phyloP scores from a whole-genome alignment of 108 stramenopile species.

The Fragilaria crotonensis region DNA sequence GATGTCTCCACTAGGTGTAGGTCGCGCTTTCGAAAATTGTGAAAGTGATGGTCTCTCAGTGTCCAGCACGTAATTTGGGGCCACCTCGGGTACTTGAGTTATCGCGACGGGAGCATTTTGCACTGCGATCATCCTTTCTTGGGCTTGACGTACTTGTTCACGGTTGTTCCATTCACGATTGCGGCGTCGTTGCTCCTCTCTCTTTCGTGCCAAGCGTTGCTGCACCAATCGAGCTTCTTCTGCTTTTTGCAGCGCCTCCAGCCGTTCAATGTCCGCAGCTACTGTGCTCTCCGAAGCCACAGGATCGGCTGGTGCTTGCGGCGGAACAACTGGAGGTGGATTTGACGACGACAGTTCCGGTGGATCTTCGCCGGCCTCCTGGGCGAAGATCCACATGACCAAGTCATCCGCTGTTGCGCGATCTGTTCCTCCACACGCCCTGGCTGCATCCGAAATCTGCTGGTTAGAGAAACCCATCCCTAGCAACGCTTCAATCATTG shows the following conservation, averaged over 20 bases:
- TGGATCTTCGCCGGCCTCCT: constrained; percentile 12
- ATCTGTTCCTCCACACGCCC: constrained; percentile 69
- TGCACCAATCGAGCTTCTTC: constrained; percentile 40
- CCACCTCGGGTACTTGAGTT: background rate
- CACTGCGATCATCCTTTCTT: background rate
- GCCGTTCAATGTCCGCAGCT: constrained; percentile 11
- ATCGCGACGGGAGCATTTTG: background rate
- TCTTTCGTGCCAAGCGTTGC: constrained; percentile 51
- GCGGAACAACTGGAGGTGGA: background rate
- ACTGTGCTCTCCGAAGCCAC: constrained; percentile 8
- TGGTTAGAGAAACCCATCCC: constrained; percentile 76
- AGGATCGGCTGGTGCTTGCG: background rate
- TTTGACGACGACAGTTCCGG: background rate
- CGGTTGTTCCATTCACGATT: constrained; percentile 81
- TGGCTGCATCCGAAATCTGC: constrained; percentile 54
- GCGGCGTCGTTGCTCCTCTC: constrained; percentile 70
- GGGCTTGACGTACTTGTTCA: constrained; percentile 49
- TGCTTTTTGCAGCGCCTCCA: constrained; percentile 35
- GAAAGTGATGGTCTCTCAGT: background rate
- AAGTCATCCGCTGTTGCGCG: constrained; percentile 73
- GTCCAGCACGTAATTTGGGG: background rate
- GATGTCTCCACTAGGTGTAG: background rate
- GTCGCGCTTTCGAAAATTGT: background rate
- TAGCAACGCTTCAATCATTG: constrained; percentile 56
- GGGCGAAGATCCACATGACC: constrained; percentile 74